These are phyloP conservation scores for Mallotus japonicus DNA, from an alignment of 441 rosid species.

Conservation along the genomic window DNA sequence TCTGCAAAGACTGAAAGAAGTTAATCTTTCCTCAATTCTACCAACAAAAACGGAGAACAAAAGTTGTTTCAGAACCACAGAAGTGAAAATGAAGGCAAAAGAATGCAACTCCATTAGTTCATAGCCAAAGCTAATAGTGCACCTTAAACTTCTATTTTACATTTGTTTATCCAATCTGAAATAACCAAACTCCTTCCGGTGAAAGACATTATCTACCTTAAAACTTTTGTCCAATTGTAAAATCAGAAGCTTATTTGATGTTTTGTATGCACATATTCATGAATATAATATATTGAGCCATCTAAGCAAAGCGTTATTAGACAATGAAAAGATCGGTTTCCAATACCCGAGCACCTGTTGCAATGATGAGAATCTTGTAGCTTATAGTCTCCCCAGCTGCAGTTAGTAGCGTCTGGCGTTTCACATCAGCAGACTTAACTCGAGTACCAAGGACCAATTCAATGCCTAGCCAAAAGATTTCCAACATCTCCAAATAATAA, in stretches of 20 bases:
- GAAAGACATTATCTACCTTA: neutral
- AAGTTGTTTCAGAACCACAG: neutral
- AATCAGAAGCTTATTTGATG: neutral
- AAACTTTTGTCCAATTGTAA: constrained; percentile 3
- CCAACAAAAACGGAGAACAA: neutral
- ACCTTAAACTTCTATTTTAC: neutral
- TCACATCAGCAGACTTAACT: constrained; percentile 87
- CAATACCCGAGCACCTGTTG: constrained; percentile 98
- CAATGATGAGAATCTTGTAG: constrained; percentile 82
- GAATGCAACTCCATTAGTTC: neutral
- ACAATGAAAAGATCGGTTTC: constrained; percentile 35
- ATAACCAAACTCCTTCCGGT: neutral
- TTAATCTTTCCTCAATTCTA: neutral
- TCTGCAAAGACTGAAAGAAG: neutral
- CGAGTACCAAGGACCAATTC: constrained; percentile 91
- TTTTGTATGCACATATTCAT: neutral
- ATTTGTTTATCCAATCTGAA: constrained; percentile 6
- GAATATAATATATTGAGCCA: neutral
- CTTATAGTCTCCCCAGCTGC: constrained; percentile 93
- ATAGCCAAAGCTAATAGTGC: neutral
- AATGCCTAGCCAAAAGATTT: constrained; percentile 50
- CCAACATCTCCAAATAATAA: neutral
- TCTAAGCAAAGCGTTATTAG: constrained; percentile 10
- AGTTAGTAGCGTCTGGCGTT: constrained; percentile 80
- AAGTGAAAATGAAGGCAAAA: neutral